These are phyloP conservation scores for Dryadomyces quercivorus DNA, from an alignment of 2,329 filamentous ascomycete genomes.

Conservation along the genomic window DNA sequence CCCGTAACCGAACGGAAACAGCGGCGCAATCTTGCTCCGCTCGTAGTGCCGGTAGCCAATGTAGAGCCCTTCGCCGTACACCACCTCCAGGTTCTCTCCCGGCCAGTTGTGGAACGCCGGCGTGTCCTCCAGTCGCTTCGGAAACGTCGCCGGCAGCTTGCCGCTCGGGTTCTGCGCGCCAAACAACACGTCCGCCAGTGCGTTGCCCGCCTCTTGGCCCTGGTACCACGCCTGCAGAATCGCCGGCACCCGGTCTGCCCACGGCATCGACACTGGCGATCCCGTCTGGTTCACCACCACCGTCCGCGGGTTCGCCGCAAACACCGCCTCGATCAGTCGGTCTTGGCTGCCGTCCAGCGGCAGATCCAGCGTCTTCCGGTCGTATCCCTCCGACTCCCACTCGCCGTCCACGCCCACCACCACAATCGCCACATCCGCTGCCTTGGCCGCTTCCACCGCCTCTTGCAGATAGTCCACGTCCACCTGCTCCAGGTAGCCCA, in stretches of 20 bases:
- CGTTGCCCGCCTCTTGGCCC: constrained; percentile 57
- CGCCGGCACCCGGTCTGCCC: constrained; percentile 50
- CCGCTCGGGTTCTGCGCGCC: constrained; percentile 53
- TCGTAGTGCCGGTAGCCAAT: constrained; percentile 78
- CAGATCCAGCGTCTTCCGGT: constrained; percentile 9
- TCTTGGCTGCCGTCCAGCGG: constrained; percentile 30
- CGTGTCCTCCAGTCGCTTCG: constrained; percentile 53
- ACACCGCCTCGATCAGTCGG: constrained; percentile 20
- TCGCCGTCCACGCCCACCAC: constrained; percentile 43
- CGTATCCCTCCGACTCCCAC: constrained; percentile 12
- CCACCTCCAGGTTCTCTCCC: constrained; percentile 54
- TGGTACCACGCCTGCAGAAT: constrained; percentile 63
- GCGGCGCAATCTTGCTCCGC: constrained; percentile 34
- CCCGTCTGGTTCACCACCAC: constrained; percentile 59
- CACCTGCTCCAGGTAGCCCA: background rate
- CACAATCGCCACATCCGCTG: constrained; percentile 47
- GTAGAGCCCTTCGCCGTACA: constrained; percentile 72
- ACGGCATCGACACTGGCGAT: constrained; percentile 59
- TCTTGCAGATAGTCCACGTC: background rate
- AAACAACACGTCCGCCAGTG: constrained; percentile 54
- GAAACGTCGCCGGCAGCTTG: constrained; percentile 52
- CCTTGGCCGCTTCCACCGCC: constrained; percentile 25
- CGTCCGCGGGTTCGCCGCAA: constrained; percentile 41
- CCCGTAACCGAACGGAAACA: constrained; percentile 71
- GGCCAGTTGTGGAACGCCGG: constrained; percentile 66